Percentiles rank a stretch among this genome's conserved stretches.
Evolutionary conservation across 495 filamentous ascomycete species (phyloP).

Genomic region (Aspergillus sparsus): DNA sequence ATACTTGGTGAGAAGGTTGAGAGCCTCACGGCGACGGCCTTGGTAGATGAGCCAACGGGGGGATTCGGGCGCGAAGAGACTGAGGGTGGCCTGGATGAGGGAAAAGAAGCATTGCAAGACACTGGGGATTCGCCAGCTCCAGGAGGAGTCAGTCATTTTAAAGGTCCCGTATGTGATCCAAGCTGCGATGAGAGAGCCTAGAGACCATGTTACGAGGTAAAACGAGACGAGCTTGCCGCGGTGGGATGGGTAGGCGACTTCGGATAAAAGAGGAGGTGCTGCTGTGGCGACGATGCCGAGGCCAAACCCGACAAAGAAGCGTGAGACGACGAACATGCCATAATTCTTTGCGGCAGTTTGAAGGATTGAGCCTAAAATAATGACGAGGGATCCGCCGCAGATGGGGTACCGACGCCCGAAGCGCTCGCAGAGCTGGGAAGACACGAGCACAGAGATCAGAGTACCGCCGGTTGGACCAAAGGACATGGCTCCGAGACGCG

Average conservation of each 20-base stretch:
- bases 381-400: constrained; percentile 46
- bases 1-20: constrained; percentile 3
- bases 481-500: constrained; percentile 14
- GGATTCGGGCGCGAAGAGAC: constrained; percentile 51
- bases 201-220: constrained; percentile 45
- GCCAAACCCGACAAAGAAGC: constrained; percentile 44
- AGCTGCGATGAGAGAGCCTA: constrained; percentile 10
- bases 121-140: constrained; percentile 51
- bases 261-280: constrained; percentile 47
- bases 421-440: constrained; percentile 35
- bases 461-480: constrained; percentile 9
- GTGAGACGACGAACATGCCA: constrained; percentile 46
- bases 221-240: constrained; percentile 60
- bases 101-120: constrained; percentile 54
- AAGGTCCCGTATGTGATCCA: constrained; percentile 14
- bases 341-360: constrained; percentile 50
- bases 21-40: constrained; percentile 6
- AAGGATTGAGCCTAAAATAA: constrained; percentile 53
- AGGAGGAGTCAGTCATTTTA: constrained; percentile 24
- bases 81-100: constrained; percentile 41
- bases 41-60: constrained; percentile 37
- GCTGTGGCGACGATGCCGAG: constrained; percentile 44
- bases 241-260: constrained; percentile 54
- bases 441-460: constrained; percentile 14
- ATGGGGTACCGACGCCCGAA: constrained; percentile 53